Percentiles rank a stretch among this genome's conserved stretches.
Conservation (phyloP, 441 rosid genomes). For the Croton laevigatus region DNA sequence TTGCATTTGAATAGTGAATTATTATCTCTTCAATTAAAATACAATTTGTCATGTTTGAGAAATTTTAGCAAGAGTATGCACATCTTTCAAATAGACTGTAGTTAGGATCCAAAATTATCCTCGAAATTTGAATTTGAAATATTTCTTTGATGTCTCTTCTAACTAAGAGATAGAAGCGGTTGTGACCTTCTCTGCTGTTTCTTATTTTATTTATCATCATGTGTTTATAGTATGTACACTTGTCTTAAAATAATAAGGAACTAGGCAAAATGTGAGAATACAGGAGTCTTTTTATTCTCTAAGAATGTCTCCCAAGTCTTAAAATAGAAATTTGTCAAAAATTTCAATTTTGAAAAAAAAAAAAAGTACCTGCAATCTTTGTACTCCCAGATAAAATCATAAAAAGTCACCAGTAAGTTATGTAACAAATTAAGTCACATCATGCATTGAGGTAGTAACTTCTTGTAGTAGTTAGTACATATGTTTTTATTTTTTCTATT, state of each 20-base stretch:
- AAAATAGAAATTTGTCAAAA: not conserved
- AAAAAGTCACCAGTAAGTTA: not conserved
- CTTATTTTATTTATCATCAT: not conserved
- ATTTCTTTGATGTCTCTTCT: too few species aligned
- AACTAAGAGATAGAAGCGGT: not conserved
- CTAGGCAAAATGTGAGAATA: too few species aligned
- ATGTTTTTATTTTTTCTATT: not conserved
- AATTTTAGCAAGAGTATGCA: not conserved
- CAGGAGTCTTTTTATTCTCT: too few species aligned
- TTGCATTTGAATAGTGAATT: constrained; percentile 1
- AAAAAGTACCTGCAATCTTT: too few species aligned
- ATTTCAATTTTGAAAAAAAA: too few species aligned
- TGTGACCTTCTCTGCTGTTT: not conserved
- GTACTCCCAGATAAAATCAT: not conserved
- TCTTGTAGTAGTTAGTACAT: not conserved
- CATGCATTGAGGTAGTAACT: not conserved
- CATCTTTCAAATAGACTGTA: too few species aligned
- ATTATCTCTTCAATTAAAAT: not conserved
- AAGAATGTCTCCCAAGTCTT: too few species aligned
- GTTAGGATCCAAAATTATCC: not conserved
- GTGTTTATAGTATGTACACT: not conserved
- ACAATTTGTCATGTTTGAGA: not conserved
- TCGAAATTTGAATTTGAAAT: not conserved
- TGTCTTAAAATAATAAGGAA: not conserved
- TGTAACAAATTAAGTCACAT: not conserved